Conservation (phyloP, 108 stramenopile species). For the Halocafeteria seosinensis region DNA sequence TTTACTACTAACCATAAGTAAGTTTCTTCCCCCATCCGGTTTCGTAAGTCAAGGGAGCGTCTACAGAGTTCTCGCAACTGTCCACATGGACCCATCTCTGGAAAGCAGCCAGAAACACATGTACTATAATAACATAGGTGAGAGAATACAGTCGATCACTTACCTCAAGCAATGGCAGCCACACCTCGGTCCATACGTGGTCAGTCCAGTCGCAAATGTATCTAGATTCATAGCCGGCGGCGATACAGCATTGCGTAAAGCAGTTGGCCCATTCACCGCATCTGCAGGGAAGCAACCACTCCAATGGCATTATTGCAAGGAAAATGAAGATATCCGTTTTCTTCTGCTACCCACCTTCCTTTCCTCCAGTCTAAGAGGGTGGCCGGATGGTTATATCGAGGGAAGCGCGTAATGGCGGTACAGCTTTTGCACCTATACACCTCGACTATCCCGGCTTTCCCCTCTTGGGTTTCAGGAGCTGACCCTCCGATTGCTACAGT, state of each 20-base stretch:
- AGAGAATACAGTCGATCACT: too few relatives aligned
- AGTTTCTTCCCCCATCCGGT: slow-evolving; percentile 84
- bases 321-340: not conserved
- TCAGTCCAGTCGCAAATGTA: slow-evolving; percentile 81
- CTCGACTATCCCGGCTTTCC: slow-evolving; percentile 24
- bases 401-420: slow-evolving; percentile 54
- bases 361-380: slow-evolving; percentile 45
- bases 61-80: slow-evolving; percentile 74
- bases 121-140: too few relatives aligned
- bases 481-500: slow-evolving; percentile 1
- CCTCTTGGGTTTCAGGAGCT: slow-evolving; percentile 9
- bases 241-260: slow-evolving; percentile 63
- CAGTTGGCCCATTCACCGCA: slow-evolving; percentile 96
- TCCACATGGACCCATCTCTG: slow-evolving; percentile 67
- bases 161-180: too few relatives aligned
- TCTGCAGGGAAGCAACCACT: slow-evolving; percentile 45
- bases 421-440: slow-evolving; percentile 40
- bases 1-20: too few relatives aligned
- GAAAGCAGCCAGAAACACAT: slow-evolving; percentile 16
- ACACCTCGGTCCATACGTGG: slow-evolving; percentile 92
- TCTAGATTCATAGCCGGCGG: slow-evolving; percentile 72
- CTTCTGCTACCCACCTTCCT: not conserved
- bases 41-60: slow-evolving; percentile 85
- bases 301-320: too few relatives aligned
- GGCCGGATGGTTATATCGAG: slow-evolving; percentile 64